Conservation (phyloP, 305 asterid genomes). For the Coffea humblotiana region DNA sequence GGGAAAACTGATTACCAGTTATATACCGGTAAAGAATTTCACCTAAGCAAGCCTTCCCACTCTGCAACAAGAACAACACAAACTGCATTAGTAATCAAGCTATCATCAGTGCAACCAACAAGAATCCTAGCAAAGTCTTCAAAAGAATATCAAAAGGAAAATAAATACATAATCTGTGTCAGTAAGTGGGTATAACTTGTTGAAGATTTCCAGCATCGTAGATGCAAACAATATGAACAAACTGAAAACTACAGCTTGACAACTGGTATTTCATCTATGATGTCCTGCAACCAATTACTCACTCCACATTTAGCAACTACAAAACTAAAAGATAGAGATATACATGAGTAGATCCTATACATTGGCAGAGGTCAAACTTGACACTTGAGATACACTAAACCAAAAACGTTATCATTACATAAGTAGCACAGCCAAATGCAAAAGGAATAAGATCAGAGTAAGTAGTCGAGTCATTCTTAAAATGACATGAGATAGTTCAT, state of each 20-base stretch:
- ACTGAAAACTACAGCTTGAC: neutral
- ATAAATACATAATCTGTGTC: neutral
- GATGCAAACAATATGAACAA: neutral
- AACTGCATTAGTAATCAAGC: neutral
- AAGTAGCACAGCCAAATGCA: neutral
- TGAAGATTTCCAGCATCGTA: no score
- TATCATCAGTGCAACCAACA: neutral
- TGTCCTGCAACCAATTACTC: neutral
- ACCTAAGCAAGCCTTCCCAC: constrained; percentile 82
- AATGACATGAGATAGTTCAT: no score
- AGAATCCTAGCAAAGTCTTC: neutral
- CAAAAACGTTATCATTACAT: neutral
- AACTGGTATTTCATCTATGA: neutral
- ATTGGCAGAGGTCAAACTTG: neutral
- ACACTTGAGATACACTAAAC: neutral
- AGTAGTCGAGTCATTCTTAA: no score
- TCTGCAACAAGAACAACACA: constrained; percentile 42
- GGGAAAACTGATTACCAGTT: constrained; percentile 75
- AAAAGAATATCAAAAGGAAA: neutral
- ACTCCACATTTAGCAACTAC: neutral
- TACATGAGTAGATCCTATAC: neutral
- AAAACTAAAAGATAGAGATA: neutral
- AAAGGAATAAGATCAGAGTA: no score
- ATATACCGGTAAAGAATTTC: constrained; percentile 65
- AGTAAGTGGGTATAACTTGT: no score